Evolutionary conservation across 2,329 filamentous ascomycete genomes (phyloP).

Genomic region (Cryphonectria nitschkei): DNA sequence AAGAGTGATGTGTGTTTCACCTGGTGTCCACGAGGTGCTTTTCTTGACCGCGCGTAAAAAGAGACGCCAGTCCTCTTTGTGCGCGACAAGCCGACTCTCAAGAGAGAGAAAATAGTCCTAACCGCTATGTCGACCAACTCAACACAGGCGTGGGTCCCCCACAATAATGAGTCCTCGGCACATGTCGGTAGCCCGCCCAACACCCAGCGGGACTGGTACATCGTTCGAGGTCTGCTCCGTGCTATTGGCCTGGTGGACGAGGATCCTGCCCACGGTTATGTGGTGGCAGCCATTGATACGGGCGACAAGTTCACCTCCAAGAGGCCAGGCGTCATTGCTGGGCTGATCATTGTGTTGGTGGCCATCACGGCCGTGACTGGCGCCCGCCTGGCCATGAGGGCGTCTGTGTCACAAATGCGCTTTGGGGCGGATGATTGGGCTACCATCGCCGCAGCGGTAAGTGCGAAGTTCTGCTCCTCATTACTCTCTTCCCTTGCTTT

Average conservation of each 20-base stretch:
- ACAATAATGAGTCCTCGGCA: constrained; percentile 9
- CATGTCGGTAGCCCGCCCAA: constrained; percentile 29
- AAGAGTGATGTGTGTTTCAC: not conserved
- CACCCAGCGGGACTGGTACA: constrained; percentile 36
- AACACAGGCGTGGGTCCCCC: constrained; percentile 7
- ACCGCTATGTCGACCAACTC: constrained; percentile 18
- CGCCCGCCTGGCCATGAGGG: constrained; percentile 35
- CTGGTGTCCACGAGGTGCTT: not conserved
- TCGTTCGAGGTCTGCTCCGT: constrained; percentile 35
- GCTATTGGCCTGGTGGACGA: constrained; percentile 30
- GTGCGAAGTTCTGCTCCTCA: constrained; percentile 17
- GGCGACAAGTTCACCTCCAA: constrained; percentile 35
- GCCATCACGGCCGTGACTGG: constrained; percentile 37
- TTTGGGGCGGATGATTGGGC: constrained; percentile 41
- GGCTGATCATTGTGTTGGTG: constrained; percentile 36
- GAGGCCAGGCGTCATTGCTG: constrained; percentile 34
- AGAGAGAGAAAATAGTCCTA: too few relatives aligned
- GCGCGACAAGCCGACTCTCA: not conserved
- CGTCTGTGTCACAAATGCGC: constrained; percentile 33
- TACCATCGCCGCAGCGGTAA: constrained; percentile 39
- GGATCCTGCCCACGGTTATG: constrained; percentile 32
- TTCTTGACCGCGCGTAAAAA: not conserved
- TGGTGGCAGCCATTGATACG: constrained; percentile 29
- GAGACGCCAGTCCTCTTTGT: constrained; percentile 9
- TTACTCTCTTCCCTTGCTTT: not conserved